Base-by-base conservation (phyloP, 345 rosid genomes). In the Sonneratia alba region DNA sequence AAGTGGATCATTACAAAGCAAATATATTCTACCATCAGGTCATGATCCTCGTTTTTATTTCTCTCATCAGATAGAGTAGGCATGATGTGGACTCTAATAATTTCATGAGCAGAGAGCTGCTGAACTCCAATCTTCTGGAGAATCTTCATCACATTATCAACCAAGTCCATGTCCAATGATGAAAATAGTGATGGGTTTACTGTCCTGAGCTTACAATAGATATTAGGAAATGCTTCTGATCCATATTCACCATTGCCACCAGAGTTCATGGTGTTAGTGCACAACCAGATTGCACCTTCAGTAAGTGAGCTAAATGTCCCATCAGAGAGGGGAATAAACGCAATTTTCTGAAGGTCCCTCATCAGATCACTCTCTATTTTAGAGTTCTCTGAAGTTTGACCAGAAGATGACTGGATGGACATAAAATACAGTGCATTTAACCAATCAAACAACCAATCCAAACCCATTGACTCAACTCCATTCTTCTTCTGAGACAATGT, bases 1-100 rank as follows among this genome's bases (percentile, higher is more conserved):
- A 95, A 82, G 81, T 95, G 99, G 74, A 88, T 81, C 99, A 92
- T 95, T 69, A 87, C 87, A 85, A 92, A 90, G 86, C 97, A 90
- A 51, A 90, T 80, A 71, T 92, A 92, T 73, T 95, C 99, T 71
- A 74, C 79, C 89, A 87, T 83, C 74, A 90, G 78, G 49, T 75
- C 77, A 55, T 76, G 80, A 70, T 79, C 77, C 37, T 78, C 67
- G 69, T 66, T 72, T 36, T 24, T 47, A 40, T 67, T 74, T 72
- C 68, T 71, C 64, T 72, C 84, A 72, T 77, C 80, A 72, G 82
- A 86, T 48, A 90, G 69, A 55, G 88, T 85, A 62, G 93, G 97
- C 83, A 95, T 77, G 83, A 95, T 78, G 75, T 90, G 96, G 74
- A 87, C 76, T 84, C 76, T 87, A 62, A 89, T 71, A 70, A 95